Base-by-base conservation (phyloP, 345 rosid species). In the Eucalyptus dawsonii region DNA sequence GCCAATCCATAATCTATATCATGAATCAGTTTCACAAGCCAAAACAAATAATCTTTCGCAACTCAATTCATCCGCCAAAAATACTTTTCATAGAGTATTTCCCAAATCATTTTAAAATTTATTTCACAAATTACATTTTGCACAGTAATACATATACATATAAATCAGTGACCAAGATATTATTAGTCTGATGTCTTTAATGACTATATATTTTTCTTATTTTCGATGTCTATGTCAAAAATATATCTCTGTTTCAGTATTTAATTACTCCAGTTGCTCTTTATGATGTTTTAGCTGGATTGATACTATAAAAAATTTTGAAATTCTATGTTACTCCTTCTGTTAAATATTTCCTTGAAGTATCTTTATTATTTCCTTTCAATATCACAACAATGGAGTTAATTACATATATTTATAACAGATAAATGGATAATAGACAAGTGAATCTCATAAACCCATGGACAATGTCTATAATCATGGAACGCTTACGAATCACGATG, bases 291-390 rank as follows among this genome's bases (percentile, higher is more conserved):
- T 62, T 56, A 53, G 31, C 9, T 62, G 0, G 72, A 62, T 8
- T 8, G 1, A 6, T 29, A 13, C 2, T 0, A 29, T 29, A 0
- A 31, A 29, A 62, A 13, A 6, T 29, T 29, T 29, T 29, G 17
- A 14, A 62, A 62, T 1, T 24, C 6, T 60, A 62, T 62, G 69
- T 62, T 6, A 13, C 16, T 62, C 34, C 5, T 62, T 50, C 2
- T 60, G 4, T 60, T 60, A 60, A 6, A 14, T 27, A 27, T 60
- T 60, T 60, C 15, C 16, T 22, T 60, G 69, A 4, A 60, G 11
- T 60, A 27, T 49, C 0, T 49, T 49, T 49, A 49, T 60, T 62
- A 62, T 62, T 29, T 62, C 72, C 72, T 29, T 25, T 29, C 34
- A 13, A 62, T 14, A 62, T 13, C 34, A 62, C 4, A 62, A 62